Conservation (phyloP, 139 green algal genomes). For the Chlorella ohadii region DNA sequence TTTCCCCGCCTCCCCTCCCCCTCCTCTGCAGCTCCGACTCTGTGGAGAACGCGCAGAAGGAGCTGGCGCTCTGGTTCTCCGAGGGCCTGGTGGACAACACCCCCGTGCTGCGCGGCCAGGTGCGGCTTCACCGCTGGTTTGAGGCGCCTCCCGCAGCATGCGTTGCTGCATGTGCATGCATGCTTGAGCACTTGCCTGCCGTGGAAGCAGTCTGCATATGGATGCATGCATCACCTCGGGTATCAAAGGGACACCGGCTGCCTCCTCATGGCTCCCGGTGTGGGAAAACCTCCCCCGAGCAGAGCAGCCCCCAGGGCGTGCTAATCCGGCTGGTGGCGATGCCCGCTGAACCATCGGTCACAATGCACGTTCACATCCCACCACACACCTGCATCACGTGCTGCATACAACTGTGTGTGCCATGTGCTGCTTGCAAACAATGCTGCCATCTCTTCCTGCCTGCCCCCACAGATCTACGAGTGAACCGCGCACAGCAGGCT, state of each 20-base stretch:
- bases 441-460: too few relatives aligned
- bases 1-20: slow-evolving; percentile 77
- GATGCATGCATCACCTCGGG: background rate
- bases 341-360: background rate
- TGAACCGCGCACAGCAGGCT: too few relatives aligned
- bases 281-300: slow-evolving; percentile 12
- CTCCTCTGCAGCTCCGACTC: slow-evolving; percentile 89
- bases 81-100: slow-evolving; percentile 68
- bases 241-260: background rate
- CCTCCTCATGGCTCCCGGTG: background rate
- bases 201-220: too few relatives aligned
- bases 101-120: slow-evolving; percentile 22
- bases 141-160: too few relatives aligned
- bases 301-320: background rate
- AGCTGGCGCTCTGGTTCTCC: slow-evolving; percentile 98
- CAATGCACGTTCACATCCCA: background rate
- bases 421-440: too few relatives aligned
- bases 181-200: too few relatives aligned
- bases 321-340: slow-evolving; percentile 3
- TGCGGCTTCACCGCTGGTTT: too few relatives aligned
- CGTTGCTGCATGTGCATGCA: too few relatives aligned
- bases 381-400: too few relatives aligned
- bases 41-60: slow-evolving; percentile 93
- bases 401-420: too few relatives aligned
- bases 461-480: too few relatives aligned